Conservation (phyloP, 306 rosid species). For the Herpetospermum pedunculosum region DNA sequence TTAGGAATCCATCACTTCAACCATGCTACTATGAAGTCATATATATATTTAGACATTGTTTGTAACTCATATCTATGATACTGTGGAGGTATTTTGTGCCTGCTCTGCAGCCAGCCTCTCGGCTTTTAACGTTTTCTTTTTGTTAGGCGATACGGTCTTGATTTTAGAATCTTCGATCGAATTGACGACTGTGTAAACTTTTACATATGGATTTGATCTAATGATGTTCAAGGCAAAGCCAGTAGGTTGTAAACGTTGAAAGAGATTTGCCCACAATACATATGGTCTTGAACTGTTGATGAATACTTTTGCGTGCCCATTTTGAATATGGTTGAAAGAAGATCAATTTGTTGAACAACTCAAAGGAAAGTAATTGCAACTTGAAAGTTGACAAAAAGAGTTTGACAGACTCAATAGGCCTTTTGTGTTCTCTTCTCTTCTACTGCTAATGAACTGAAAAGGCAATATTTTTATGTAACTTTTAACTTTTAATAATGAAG, state of each 20-base stretch:
- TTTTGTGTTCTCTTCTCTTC: background rate
- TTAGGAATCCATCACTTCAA: background rate
- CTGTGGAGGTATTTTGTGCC: conserved; percentile 1
- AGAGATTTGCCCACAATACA: background rate
- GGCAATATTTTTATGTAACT: background rate
- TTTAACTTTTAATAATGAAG: background rate
- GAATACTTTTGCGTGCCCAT: background rate
- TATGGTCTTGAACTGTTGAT: background rate
- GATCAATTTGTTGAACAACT: background rate
- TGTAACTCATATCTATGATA: background rate
- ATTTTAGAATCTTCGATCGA: background rate
- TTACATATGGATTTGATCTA: background rate
- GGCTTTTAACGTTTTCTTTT: background rate
- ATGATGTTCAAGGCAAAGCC: background rate
- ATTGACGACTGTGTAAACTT: background rate
- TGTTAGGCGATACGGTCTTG: background rate
- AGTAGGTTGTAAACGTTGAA: background rate
- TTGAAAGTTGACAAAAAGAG: background rate
- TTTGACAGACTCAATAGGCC: background rate
- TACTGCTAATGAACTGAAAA: background rate
- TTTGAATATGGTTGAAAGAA: background rate
- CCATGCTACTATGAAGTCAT: background rate
- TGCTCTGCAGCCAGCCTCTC: conserved; percentile 5
- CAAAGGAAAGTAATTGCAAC: background rate
- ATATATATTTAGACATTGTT: background rate